Percentiles rank a stretch among this genome's conserved stretches.
phyloP scores from a whole-genome alignment of 2,329 filamentous ascomycete genomes.

The Zasmidium angulare region DNA sequence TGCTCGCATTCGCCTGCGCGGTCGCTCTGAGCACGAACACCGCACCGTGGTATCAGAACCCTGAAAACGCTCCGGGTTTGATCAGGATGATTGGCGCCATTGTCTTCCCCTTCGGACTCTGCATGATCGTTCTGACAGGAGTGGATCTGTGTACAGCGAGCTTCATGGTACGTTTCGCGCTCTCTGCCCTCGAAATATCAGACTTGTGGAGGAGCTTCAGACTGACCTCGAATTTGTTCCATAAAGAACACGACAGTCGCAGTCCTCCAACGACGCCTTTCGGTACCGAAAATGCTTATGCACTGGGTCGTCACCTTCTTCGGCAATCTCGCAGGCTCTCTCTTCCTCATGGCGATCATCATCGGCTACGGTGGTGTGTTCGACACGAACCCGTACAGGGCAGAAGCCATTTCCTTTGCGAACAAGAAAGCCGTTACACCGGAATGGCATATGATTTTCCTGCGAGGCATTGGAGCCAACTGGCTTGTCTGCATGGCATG shows the following conservation, averaged over 20 bases:
- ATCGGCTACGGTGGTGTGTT: slow-evolving; percentile 33
- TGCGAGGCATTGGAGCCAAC: slow-evolving; percentile 55
- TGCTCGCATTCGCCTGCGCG: slow-evolving; percentile 54
- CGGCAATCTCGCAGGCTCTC: slow-evolving; percentile 34
- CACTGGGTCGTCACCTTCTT: slow-evolving; percentile 34
- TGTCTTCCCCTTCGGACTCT: slow-evolving; percentile 38
- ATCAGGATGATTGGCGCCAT: slow-evolving; percentile 33
- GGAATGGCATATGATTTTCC: slow-evolving; percentile 54
- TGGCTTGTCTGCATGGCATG: slow-evolving; percentile 59
- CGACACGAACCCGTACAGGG: slow-evolving; percentile 41
- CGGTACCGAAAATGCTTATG: slow-evolving; percentile 25
- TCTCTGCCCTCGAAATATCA: not conserved
- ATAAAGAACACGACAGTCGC: slow-evolving; percentile 46
- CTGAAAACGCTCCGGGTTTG: slow-evolving; percentile 34
- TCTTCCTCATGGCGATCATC: slow-evolving; percentile 34
- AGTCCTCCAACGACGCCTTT: slow-evolving; percentile 42
- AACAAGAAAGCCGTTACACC: slow-evolving; percentile 52
- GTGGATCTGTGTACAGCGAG: slow-evolving; percentile 36
- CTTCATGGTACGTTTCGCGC: slow-evolving; percentile 26
- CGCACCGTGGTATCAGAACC: slow-evolving; percentile 35
- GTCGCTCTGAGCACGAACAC: slow-evolving; percentile 26
- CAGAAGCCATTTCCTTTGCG: slow-evolving; percentile 47
- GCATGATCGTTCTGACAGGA: slow-evolving; percentile 35
- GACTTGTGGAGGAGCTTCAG: not conserved
- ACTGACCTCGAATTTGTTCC: not conserved